phyloP scores from a whole-genome alignment of 495 filamentous ascomycete genomes.

The Penicillium salamii region DNA sequence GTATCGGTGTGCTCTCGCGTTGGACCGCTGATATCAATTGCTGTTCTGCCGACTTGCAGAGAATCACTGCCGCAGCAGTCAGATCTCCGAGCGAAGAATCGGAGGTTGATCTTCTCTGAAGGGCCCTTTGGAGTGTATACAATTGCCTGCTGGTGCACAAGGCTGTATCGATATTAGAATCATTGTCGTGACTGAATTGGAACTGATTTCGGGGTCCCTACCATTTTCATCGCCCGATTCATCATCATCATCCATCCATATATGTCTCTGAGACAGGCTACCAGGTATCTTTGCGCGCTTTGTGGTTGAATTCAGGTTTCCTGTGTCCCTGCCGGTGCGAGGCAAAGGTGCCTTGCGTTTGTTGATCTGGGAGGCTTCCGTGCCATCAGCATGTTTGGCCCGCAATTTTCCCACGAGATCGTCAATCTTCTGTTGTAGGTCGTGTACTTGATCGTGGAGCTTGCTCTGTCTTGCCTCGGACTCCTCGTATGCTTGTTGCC shows the following conservation, averaged over 20 bases:
- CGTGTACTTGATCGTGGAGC: constrained; percentile 40
- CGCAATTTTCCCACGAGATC: constrained; percentile 23
- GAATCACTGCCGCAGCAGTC: constrained; percentile 15
- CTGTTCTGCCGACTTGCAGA: constrained; percentile 28
- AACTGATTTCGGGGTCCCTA: neutral
- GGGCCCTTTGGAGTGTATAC: constrained; percentile 27
- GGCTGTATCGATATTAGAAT: constrained; percentile 1
- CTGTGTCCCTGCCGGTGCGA: constrained; percentile 1
- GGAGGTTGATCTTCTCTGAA: constrained; percentile 27
- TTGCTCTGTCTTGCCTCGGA: constrained; percentile 44
- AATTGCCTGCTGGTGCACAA: constrained; percentile 33
- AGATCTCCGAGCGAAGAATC: constrained; percentile 10
- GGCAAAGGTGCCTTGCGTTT: constrained; percentile 30
- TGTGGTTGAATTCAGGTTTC: neutral
- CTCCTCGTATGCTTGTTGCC: constrained; percentile 47
- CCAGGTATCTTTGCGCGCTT: constrained; percentile 26
- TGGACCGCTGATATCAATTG: constrained; percentile 18
- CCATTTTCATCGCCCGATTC: neutral
- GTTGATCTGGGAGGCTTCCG: constrained; percentile 1
- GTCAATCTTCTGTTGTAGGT: constrained; percentile 38
- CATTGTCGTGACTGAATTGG: constrained; percentile 4
- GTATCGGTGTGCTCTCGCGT: neutral
- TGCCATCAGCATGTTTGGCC: constrained; percentile 1
- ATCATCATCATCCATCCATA: neutral
- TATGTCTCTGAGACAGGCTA: constrained; percentile 10